Base-by-base conservation (phyloP, 768 basidiomycete species). In the Suillus bovinus region DNA sequence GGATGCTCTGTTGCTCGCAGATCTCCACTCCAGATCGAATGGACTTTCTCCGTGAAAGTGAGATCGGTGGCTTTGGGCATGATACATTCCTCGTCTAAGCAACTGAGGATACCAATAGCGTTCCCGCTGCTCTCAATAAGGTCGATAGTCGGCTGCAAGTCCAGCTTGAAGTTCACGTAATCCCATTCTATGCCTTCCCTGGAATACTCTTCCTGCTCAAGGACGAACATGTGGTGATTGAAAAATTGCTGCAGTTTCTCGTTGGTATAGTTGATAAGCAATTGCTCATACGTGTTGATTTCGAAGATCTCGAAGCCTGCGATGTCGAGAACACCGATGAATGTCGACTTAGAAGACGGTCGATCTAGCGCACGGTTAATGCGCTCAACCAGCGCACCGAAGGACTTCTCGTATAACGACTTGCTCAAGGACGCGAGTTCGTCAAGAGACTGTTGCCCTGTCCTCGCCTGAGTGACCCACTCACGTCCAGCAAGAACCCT, bases 141-240 rank as follows among this genome's bases (percentile, higher is more conserved):
- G 72, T 99, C 96, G 72, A 99, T 99, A 4, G 97, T 99, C 1
- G 97, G 97, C 71, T 99, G 96, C 7, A 99, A 79, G 74, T 99
- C 96, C 47, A 97, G 82, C 17, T 96, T 97, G 71, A 99, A 99
- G 76, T 99, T 98, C 76, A 96, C 90, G 69, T 96, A 97, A 70
- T 96, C 89, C 97, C 97, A 99, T 61, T 95, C 88, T 75, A 99
- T 99, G 22, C 89, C 89, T 74, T 99, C 97, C 22, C 97, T 86
- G 20, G 93, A 84, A 76, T 99, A 99, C 74, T 99, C 97, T 73
- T 99, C 97, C 72, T 99, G 97, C 79, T 99, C 97, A 38, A 99
- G 86, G 42, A 97, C 94, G 76, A 99, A 99, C 97, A 99, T 99
- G 74, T 99, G 97, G 76, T 99, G 94, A 70, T 99, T 99, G 84